Evolutionary conservation across 495 filamentous ascomycete species (phyloP), one percentile per base, ranked within the genome.

Genomic region (Trichoderma reesei): DNA sequence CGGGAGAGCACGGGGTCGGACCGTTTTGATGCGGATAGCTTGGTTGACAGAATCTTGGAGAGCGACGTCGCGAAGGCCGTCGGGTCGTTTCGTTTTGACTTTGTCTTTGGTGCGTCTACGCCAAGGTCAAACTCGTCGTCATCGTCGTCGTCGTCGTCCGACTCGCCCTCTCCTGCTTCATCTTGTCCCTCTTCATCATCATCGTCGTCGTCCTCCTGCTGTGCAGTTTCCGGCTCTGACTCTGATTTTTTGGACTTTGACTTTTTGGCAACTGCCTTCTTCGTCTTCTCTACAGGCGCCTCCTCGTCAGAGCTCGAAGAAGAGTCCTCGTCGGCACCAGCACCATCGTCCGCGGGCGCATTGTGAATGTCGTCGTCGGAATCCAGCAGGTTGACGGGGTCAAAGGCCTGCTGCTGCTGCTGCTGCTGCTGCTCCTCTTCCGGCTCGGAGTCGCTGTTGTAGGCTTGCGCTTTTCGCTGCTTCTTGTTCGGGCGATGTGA

Each of bases 1-100:
- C 94, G 88, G 5, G 92, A 88, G 11, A 98, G 82, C 34, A 98
- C 89, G 0, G 94, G 95, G 69, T 98, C 95, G 48, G 83, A 79
- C 20, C 92, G 89, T 65, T 89, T 87, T 14, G 87, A 82, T 8
- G 83, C 86, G 0, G 92, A 86, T 3, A 98, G 80, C 76, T 98
- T 98, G 63, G 89, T 89, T 38, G 83, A 80, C 26, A 98, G 82
- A 76, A 98, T 98, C 70, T 91, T 91, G 68, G 87, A 85, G 71
- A 98, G 94, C 44, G 91, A 93, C 31, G 85, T 92, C 8, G 92
- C 89, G 77, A 98, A 97, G 59, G 89, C 91, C 63, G 81, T 77
- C 13, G 94, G 91, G 75, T 98, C 92, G 73, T 96, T 93, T 66
- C 91, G 90, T 73, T 96, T 94, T 6, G 78, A 79, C 73, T 78